Evolutionary conservation across 148 eudicot species (phyloP).

Genomic region (Rhododendron molle): DNA sequence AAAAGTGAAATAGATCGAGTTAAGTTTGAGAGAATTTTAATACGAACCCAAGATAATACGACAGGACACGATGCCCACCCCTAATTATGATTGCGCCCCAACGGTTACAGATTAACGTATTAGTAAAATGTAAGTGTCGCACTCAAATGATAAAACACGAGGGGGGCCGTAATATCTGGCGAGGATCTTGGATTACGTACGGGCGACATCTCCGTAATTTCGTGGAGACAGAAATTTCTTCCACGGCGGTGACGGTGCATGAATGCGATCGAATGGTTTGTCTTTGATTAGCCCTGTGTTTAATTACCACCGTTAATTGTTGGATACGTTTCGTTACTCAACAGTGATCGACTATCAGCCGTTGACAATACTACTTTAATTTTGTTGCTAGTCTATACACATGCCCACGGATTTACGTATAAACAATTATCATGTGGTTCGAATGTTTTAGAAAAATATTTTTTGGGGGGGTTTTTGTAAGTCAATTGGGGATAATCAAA

Average conservation of each 20-base stretch:
- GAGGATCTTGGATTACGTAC: background rate
- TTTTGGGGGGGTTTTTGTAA: background rate
- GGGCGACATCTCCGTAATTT: background rate
- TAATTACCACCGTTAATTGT: background rate
- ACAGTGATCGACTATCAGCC: background rate
- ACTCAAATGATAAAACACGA: background rate
- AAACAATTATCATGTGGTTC: background rate
- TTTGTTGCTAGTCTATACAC: too few relatives aligned
- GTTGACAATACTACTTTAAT: background rate
- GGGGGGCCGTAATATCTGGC: background rate
- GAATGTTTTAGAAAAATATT: background rate
- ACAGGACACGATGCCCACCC: too few relatives aligned
- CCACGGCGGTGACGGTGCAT: background rate
- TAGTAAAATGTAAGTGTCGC: background rate
- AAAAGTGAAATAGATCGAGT: too few relatives aligned
- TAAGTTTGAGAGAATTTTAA: too few relatives aligned
- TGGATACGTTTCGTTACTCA: background rate
- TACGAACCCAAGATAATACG: too few relatives aligned
- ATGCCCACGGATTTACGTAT: background rate
- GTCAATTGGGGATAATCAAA: background rate
- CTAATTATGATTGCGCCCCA: too few relatives aligned
- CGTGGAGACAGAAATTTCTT: background rate
- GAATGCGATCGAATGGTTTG: slow-evolving; percentile 1
- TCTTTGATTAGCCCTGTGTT: background rate
- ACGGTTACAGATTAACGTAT: too few relatives aligned